Evolutionary conservation across 1,284 basidiomycete genomes (phyloP).

Genomic region (Naganishia sp.): DNA sequence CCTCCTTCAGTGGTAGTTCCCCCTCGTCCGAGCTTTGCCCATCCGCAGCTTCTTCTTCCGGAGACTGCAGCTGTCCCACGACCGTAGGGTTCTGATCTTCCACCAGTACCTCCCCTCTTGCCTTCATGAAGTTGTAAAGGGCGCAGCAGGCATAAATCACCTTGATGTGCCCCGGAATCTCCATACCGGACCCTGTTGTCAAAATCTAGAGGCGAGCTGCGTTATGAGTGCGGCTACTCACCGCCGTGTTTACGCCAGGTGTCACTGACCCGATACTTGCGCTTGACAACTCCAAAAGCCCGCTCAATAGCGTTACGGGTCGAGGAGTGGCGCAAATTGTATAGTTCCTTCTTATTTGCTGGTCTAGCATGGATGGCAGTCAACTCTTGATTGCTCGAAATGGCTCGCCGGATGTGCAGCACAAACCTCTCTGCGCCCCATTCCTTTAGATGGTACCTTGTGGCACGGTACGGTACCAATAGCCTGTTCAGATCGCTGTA

Average conservation of each 20-base stretch:
- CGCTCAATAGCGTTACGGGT: slow-evolving; percentile 11
- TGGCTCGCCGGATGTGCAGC: too few species aligned
- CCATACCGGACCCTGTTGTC: background rate
- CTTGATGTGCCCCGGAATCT: background rate
- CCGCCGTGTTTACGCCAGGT: too few species aligned
- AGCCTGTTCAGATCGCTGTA: background rate
- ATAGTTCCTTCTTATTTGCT: slow-evolving; percentile 7
- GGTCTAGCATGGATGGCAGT: background rate
- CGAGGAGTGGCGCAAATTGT: slow-evolving; percentile 12
- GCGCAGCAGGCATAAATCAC: slow-evolving; percentile 16
- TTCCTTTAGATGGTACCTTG: slow-evolving; percentile 15
- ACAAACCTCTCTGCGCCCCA: background rate
- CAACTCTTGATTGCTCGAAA: too few species aligned
- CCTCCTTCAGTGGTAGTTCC: too few species aligned
- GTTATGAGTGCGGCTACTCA: background rate
- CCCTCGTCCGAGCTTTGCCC: too few species aligned
- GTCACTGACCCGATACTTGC: slow-evolving; percentile 10
- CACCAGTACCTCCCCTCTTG: background rate
- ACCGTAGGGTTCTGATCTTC: background rate
- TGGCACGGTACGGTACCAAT: background rate
- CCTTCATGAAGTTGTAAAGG: background rate
- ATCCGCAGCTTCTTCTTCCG: too few species aligned
- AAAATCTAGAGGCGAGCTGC: slow-evolving; percentile 5
- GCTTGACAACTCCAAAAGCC: slow-evolving; percentile 1
- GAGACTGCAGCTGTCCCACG: too few species aligned